phyloP scores from a whole-genome alignment of 228 moss, liverwort and hornwort species.

The Sphagnum fallax region DNA sequence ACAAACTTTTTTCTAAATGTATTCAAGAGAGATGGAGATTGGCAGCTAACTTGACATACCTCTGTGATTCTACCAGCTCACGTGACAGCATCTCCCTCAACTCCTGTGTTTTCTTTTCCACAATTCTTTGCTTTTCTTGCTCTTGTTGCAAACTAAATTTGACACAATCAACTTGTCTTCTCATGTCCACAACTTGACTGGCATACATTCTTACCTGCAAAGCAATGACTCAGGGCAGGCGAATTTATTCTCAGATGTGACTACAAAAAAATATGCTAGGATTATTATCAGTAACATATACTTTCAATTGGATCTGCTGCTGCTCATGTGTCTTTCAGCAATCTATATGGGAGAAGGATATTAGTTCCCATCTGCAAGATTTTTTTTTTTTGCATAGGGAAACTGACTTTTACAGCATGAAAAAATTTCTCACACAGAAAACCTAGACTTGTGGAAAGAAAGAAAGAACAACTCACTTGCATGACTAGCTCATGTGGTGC shows the following conservation, averaged over 20 bases:
- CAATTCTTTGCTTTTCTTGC: slow-evolving; percentile 3
- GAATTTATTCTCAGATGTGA: neutral
- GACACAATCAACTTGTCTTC: neutral
- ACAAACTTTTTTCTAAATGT: neutral
- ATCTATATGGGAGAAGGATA: too few relatives aligned
- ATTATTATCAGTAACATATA: neutral
- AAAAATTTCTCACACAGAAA: neutral
- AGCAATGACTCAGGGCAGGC: neutral
- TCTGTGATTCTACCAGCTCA: slow-evolving; percentile 10
- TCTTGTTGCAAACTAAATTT: slow-evolving; percentile 1
- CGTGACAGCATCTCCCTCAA: slow-evolving; percentile 3
- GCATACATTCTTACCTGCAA: slow-evolving; percentile 3
- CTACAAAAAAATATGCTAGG: neutral
- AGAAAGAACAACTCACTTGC: neutral
- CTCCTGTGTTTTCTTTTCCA: slow-evolving; percentile 2
- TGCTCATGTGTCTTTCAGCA: too few relatives aligned
- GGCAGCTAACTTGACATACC: neutral
- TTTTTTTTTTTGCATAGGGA: too few relatives aligned
- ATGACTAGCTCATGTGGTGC: slow-evolving; percentile 1
- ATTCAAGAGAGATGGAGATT: neutral
- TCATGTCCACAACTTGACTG: slow-evolving; percentile 1
- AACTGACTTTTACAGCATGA: neutral
- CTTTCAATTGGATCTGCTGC: neutral
- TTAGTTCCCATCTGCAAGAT: too few relatives aligned
- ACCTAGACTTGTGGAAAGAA: neutral